Base-by-base conservation (phyloP, 345 rosid species). In the Toxicodendron radicans region DNA sequence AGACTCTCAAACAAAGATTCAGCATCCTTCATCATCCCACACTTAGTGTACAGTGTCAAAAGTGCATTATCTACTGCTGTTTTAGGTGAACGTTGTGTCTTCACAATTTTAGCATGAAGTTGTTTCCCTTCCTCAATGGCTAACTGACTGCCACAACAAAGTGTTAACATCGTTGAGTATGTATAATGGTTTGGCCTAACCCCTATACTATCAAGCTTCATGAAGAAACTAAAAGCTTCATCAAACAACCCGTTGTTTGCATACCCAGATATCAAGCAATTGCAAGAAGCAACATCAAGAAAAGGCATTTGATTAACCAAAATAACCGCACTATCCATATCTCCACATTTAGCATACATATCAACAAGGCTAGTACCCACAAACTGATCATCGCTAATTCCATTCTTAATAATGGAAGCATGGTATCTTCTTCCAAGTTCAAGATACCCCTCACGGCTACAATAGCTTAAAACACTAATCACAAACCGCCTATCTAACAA, bases 211-310 rank as follows among this genome's bases (percentile, higher is more conserved):
- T 54, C 73, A 14, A 70, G 7, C 30, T 69, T 56, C 78, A 73
- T 17, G 71, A 78, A 83, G 69, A 78, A 1, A 75, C 71, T 49
- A 80, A 75, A 33, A 20, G 79, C 85, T 66, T 80, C 78, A 8
- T 56, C 65, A 48, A 82, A 79, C 14, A 66, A 59, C 21, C 64
- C 74, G 33, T 53, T 78, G 41, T 66, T 79, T 21, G 79, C 78
- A 68, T 78, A 65, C 41, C 56, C 81, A 21, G 72, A 58, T 18
- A 85, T 69, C 85, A 82, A 75, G 38, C 78, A 61, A 27, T 73
- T 80, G 82, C 84, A 82, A 63, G 88, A 68, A 73, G 80, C 43
- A 20, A 64, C 75, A 65, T 80, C 82, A 48, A 72, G 80, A 23
- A 68, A 64, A 45, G 17, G 35, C 79, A 76, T 73, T 17, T 32